Evolutionary conservation across 331 rosid genomes (phyloP), one percentile per base, ranked within the genome.

Genomic region (Acacia pycnantha): DNA sequence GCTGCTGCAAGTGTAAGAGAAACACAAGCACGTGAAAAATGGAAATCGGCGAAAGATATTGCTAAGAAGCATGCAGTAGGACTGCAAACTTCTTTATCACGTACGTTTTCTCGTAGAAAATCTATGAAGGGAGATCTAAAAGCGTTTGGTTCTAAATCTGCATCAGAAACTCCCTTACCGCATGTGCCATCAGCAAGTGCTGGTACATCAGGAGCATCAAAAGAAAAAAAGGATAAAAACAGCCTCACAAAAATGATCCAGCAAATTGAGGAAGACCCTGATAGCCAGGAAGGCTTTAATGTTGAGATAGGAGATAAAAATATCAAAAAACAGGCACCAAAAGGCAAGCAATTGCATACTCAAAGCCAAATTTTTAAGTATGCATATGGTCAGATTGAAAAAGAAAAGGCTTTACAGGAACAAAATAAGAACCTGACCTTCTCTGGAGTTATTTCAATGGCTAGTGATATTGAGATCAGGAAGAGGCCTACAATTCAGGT

Each of bases 1-100:
- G 99, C 99, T 21, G 99, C 94, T 48, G 86, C 87, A 90, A 92
- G 97, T 85, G 98, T 96, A 47, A 89, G 97, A 89, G 99, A 93
- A 89, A 83, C 97, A 79, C 98, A 94, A 88, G 97, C 93, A 15
- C 98, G 97, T 54, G 99, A 96, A 76, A 96, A 92, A 85, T 96
- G 99, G 99, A 92, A 93, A 88, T 88, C 98, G 68, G 99, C 99
- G 5, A 93, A 90, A 86, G 98, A 92, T 56, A 84, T 90, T 79
- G 99, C 97, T 18, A 95, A 90, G 90, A 95, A 93, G 86, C 94
- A 91, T 82, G 98, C 97, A 56, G 82, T 75, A 81, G 97, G 86
- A 43, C 66, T 95, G 62, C 97, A 92, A 73, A 67, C 92, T 54
- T 93, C 89, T 70, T 78, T 96, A 43, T 90, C 99, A 9, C 97